A percentile compares a stretch with the other conserved stretches of the same genome.
Evolutionary conservation across 768 basidiomycete genomes (phyloP).

Genomic region (Termitomyces bulborhizus): DNA sequence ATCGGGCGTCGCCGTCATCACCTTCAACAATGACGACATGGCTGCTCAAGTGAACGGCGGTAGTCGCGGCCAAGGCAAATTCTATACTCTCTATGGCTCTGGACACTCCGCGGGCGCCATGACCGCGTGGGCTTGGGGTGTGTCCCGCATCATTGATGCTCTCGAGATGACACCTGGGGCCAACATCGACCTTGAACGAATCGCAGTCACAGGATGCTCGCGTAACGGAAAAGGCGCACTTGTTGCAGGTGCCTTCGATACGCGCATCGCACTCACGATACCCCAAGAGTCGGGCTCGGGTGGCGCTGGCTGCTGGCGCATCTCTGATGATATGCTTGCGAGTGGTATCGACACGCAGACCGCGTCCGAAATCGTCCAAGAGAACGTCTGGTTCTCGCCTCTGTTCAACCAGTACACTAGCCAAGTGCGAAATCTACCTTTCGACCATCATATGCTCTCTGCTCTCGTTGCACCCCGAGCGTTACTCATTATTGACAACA

Average conservation of each 20-base stretch:
- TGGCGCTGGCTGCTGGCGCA: constrained; percentile 54
- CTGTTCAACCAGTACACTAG: constrained; percentile 42
- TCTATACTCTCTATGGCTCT: constrained; percentile 50
- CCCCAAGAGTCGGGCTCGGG: constrained; percentile 61
- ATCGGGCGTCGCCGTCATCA: constrained; percentile 36
- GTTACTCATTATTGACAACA: constrained; percentile 49
- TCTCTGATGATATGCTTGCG: constrained; percentile 42
- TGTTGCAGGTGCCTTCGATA: constrained; percentile 52
- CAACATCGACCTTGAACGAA: constrained; percentile 39
- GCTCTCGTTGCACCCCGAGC: constrained; percentile 51
- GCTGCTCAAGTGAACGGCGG: constrained; percentile 37
- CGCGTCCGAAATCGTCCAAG: constrained; percentile 49
- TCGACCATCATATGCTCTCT: constrained; percentile 54
- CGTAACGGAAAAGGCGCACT: constrained; percentile 58
- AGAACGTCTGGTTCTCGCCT: constrained; percentile 59
- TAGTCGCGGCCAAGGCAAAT: constrained; percentile 50
- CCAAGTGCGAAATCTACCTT: constrained; percentile 40
- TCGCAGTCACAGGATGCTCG: constrained; percentile 56
- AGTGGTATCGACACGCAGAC: constrained; percentile 44
- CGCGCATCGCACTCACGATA: constrained; percentile 52
- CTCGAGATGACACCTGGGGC: constrained; percentile 41
- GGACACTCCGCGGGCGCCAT: constrained; percentile 42
- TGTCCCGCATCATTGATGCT: constrained; percentile 55
- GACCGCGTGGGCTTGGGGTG: constrained; percentile 61
- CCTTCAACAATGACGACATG: constrained; percentile 48